Conservation (phyloP, 768 basidiomycete genomes). For the Glaciozyma antarctica region DNA sequence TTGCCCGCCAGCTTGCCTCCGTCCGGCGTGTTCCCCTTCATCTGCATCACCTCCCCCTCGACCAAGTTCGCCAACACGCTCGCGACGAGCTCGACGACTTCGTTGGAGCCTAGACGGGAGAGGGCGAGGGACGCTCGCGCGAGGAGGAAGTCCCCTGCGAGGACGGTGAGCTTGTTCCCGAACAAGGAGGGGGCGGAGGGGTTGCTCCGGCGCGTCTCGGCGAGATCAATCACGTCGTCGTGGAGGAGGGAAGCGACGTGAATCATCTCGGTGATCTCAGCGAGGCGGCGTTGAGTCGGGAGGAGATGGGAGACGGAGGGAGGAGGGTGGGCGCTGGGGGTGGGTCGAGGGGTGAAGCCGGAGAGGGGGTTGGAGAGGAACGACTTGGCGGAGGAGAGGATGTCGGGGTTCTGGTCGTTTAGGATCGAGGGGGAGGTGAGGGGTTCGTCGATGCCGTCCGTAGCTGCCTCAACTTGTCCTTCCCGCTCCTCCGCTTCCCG, state of each 20-base stretch:
- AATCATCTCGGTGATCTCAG: constrained; percentile 96
- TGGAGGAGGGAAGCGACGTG: constrained; percentile 90
- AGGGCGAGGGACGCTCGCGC: constrained; percentile 82
- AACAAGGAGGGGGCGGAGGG: constrained; percentile 65
- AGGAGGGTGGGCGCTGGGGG: constrained; percentile 27
- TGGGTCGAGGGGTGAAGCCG: constrained; percentile 40
- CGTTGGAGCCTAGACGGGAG: constrained; percentile 69
- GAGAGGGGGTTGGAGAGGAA: constrained; percentile 49
- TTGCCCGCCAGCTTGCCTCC: neutral
- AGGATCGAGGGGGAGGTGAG: constrained; percentile 69
- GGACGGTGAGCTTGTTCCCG: constrained; percentile 85
- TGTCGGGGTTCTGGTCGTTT: constrained; percentile 81
- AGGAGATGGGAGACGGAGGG: constrained; percentile 45
- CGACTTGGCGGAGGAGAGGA: constrained; percentile 65
- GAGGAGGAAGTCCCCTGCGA: constrained; percentile 91
- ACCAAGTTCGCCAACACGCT: constrained; percentile 88
- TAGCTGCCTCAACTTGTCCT: constrained; percentile 45
- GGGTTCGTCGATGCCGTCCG: constrained; percentile 60
- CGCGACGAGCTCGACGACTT: constrained; percentile 87
- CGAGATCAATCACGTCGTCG: constrained; percentile 74
- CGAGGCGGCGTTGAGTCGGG: constrained; percentile 81
- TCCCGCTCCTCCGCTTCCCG: constrained; percentile 50
- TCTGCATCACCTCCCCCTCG: constrained; percentile 87
- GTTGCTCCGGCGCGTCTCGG: constrained; percentile 59
- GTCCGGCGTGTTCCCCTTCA: constrained; percentile 43